Conservation (phyloP, 257 asterid species). For the Plectranthus barbatus region DNA sequence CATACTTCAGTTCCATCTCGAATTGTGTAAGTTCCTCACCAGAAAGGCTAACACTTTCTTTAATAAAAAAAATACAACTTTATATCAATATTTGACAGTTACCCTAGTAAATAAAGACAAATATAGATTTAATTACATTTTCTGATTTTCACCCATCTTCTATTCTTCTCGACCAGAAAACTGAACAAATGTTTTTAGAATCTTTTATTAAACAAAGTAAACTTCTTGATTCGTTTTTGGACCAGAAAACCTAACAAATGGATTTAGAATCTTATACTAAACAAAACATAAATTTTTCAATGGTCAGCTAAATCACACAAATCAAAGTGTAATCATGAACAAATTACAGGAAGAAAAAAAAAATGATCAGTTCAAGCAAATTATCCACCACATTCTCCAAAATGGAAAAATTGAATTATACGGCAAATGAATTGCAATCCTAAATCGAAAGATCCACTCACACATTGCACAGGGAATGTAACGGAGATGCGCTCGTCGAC, state of each 20-base stretch:
- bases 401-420: neutral
- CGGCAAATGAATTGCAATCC: neutral
- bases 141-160: neutral
- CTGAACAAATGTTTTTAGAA: neutral
- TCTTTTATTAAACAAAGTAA: neutral
- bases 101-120: neutral
- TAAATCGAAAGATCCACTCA: conserved; percentile 27
- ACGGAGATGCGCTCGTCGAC: conserved; percentile 58
- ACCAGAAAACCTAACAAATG: neutral
- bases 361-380: neutral
- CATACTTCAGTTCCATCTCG: neutral
- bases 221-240: neutral
- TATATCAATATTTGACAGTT: neutral
- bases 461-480: conserved; percentile 38
- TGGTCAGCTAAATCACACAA: neutral
- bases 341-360: neutral
- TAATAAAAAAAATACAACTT: neutral
- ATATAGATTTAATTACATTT: neutral
- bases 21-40: neutral
- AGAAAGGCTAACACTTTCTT: neutral
- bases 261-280: neutral
- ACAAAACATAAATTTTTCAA: neutral
- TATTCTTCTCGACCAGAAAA: neutral
- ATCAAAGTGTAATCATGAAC: neutral
- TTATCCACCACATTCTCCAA: conserved; percentile 1